Base-by-base conservation (phyloP, 2,329 filamentous ascomycete species). In the Bipolaris sorokiniana region DNA sequence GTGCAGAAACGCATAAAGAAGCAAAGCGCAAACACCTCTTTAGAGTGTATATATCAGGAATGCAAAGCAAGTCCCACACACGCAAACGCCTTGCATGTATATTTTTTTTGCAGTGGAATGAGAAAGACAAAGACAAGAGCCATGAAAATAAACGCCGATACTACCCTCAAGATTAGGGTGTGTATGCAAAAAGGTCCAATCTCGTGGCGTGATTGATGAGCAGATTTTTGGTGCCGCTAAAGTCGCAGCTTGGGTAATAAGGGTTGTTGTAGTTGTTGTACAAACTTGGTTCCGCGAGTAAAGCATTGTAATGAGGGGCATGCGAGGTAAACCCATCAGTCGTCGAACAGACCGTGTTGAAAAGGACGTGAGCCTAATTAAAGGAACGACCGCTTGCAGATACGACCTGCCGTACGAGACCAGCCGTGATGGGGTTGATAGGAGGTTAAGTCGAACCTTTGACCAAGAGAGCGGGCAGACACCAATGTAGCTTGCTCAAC, bases 361-460 rank as follows among this genome's bases (percentile, higher is more conserved):
- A 6, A 20, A n/a, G 50, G 62, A 65, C 73, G 73, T 76, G 74
- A 60, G 70, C 73, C 74, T 76, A 76, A 55, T 60, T 45, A 76
- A 76, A 76, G 74, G 73, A 67, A 76, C 74, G 68, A 40, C 49
- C 49, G 42, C 51, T 36, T 40, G 38, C 48, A 40, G 2, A 49
- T 47, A 49, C 54, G 45, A 49, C 22, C 52, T 67, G 54, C 49
- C 54, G 23, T 63, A 58, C 59, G 54, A 60, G 56, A 62, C 53
- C 40, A 54, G 62, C 60, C 64, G 57, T 56, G 48, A 47, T 57
- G 37, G 26, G 31, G 45, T 31, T 22, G 38, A 31, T n/a, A 44
- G 44, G 36, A 37, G 28, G 11, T 52, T 28, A 47, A 52, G 56
- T 52, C 51, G 54, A 56, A 62, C 62, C 67, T 64, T 66, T 45